Conservation (phyloP, 148 eudicot genomes). For the Nepenthes gracilis region DNA sequence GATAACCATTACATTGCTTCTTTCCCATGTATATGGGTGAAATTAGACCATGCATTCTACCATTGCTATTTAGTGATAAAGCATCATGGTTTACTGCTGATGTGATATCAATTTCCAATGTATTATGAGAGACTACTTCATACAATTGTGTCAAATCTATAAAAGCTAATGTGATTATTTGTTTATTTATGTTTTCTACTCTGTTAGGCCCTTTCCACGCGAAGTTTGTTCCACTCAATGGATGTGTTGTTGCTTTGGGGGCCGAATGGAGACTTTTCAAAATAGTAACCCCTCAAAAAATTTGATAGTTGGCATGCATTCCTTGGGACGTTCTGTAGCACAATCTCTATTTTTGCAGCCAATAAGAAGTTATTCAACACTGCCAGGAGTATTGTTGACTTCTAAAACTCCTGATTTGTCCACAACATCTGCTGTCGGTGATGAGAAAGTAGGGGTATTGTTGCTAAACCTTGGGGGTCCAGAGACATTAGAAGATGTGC, state of each 20-base stretch:
- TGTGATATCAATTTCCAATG: neutral
- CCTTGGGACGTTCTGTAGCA: constrained; percentile 28
- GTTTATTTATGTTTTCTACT: constrained; percentile 6
- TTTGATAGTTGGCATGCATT: constrained; percentile 20
- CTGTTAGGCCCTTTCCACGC: constrained; percentile 41
- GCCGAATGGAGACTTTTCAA: constrained; percentile 30
- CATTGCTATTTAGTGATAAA: too few species aligned
- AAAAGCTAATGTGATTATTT: neutral
- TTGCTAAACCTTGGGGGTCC: constrained; percentile 99
- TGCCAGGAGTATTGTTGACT: constrained; percentile 44
- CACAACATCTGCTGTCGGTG: constrained; percentile 24
- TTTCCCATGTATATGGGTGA: too few species aligned
- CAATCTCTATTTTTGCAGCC: constrained; percentile 17
- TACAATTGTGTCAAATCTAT: neutral
- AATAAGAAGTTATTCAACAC: constrained; percentile 20
- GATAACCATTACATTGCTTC: too few species aligned
- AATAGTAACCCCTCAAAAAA: constrained; percentile 22
- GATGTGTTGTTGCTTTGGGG: constrained; percentile 24
- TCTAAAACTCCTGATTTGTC: constrained; percentile 37
- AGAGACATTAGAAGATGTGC: constrained; percentile 94
- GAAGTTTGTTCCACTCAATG: constrained; percentile 28
- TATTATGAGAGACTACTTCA: neutral
- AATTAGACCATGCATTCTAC: too few species aligned
- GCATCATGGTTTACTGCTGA: too few species aligned
- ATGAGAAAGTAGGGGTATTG: constrained; percentile 76